Percentiles rank a stretch among this genome's conserved stretches.
Evolutionary conservation across 192 early-diverging fungal species (phyloP).

Genomic region (Gorgonomyces haynaldii): DNA sequence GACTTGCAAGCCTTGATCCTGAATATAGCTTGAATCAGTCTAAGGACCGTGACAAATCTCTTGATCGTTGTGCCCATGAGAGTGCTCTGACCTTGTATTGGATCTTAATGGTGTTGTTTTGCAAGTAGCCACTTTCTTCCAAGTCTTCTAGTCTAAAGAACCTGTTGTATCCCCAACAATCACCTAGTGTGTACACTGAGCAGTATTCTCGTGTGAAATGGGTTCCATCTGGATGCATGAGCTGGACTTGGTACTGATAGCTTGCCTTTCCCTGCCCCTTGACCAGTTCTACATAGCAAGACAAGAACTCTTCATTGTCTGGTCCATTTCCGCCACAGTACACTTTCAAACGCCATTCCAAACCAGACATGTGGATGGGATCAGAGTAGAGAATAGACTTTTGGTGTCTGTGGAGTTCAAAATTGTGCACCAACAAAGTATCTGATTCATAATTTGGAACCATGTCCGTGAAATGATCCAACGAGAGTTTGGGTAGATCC

Average conservation of each 20-base stretch:
- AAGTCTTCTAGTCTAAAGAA: slow-evolving; percentile 17
- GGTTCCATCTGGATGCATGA: slow-evolving; percentile 1
- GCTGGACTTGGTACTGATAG: slow-evolving; percentile 26
- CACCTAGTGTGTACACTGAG: slow-evolving; percentile 14
- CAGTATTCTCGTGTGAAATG: slow-evolving; percentile 13
- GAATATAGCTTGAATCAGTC: too few species aligned
- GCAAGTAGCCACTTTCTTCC: slow-evolving; percentile 8
- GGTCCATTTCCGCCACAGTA: slow-evolving; percentile 16
- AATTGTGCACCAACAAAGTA: background rate
- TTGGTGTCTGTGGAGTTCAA: background rate
- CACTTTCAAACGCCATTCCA: slow-evolving; percentile 23
- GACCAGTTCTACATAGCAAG: slow-evolving; percentile 15
- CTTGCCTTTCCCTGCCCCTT: slow-evolving; percentile 2
- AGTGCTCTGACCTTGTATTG: slow-evolving; percentile 17
- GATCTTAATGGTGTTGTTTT: slow-evolving; percentile 10
- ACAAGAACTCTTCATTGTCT: slow-evolving; percentile 1
- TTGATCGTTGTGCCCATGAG: slow-evolving; percentile 19
- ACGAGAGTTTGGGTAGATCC: background rate
- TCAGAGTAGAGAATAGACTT: slow-evolving; percentile 7
- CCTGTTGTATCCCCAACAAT: slow-evolving; percentile 20
- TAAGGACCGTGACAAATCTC: slow-evolving; percentile 14
- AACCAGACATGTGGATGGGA: slow-evolving; percentile 2
- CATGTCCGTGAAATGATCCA: slow-evolving; percentile 1
- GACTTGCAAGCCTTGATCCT: too few species aligned
- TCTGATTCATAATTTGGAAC: slow-evolving; percentile 13